Conservation (phyloP, 306 rosid genomes). For the Chamaecrista fasciculata region DNA sequence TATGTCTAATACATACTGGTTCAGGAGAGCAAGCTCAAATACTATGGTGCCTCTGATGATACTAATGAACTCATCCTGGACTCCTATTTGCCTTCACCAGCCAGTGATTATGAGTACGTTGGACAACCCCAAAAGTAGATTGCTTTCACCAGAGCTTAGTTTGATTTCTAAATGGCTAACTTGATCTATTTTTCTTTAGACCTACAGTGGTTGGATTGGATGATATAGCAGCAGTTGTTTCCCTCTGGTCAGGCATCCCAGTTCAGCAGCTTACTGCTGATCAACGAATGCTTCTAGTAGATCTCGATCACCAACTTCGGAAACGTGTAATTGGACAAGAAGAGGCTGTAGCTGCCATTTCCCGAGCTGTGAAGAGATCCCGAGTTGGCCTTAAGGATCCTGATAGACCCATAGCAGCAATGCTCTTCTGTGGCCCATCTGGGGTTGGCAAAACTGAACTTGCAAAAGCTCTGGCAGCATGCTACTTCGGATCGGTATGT, state of each 20-base stretch:
- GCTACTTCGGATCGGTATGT: constrained; percentile 83
- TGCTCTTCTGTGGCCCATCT: constrained; percentile 84
- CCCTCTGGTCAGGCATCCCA: constrained; percentile 83
- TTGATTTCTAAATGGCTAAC: constrained; percentile 33
- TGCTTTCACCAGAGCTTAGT: constrained; percentile 16
- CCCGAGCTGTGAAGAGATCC: constrained; percentile 76
- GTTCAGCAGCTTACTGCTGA: constrained; percentile 78
- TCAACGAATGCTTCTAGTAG: constrained; percentile 52
- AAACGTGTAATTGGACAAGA: constrained; percentile 79
- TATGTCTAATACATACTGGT: constrained; percentile 37
- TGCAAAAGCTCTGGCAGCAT: constrained; percentile 67
- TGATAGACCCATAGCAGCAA: constrained; percentile 66
- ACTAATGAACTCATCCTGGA: constrained; percentile 42
- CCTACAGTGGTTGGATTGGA: constrained; percentile 55
- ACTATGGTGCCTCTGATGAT: constrained; percentile 43
- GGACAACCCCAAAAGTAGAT: constrained; percentile 29
- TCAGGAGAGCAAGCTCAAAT: constrained; percentile 56
- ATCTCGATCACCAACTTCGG: constrained; percentile 63
- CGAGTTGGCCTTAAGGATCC: constrained; percentile 83
- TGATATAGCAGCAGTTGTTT: constrained; percentile 78
- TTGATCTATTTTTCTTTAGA: constrained; percentile 40
- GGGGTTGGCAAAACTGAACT: constrained; percentile 93
- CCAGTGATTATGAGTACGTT: constrained; percentile 57
- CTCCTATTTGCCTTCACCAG: constrained; percentile 49
- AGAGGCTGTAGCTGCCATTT: constrained; percentile 73